Evolutionary conservation across 1,139 yeast species (phyloP).

Genomic region (Yamadazyma triangularis): DNA sequence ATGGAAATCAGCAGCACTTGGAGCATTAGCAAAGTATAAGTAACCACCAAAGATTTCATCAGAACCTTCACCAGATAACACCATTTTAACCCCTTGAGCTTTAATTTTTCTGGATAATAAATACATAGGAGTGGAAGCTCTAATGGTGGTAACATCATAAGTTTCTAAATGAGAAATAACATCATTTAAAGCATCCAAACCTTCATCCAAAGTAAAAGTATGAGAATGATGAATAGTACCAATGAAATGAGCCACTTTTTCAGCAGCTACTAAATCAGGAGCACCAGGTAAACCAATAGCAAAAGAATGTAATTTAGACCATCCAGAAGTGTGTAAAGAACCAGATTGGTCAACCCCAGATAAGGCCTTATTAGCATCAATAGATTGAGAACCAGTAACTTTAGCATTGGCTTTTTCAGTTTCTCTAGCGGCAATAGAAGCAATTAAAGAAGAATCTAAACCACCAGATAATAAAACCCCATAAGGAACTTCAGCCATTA

Average conservation of each 20-base stretch:
- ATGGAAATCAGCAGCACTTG: slow-evolving; percentile 88
- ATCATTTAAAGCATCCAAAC: slow-evolving; percentile 90
- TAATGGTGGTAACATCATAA: slow-evolving; percentile 95
- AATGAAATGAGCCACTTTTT: slow-evolving; percentile 90
- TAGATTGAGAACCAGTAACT: slow-evolving; percentile 38
- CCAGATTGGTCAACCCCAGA: slow-evolving; percentile 93
- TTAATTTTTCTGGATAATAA: slow-evolving; percentile 91
- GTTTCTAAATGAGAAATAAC: slow-evolving; percentile 96
- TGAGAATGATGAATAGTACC: slow-evolving; percentile 98
- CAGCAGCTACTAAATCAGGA: slow-evolving; percentile 95
- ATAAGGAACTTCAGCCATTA: slow-evolving; percentile 98
- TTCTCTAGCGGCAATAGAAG: slow-evolving; percentile 95
- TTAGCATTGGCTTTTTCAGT: slow-evolving; percentile 80
- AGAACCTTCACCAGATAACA: slow-evolving; percentile 96
- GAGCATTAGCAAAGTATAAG: slow-evolving; percentile 95
- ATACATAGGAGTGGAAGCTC: slow-evolving; percentile 99
- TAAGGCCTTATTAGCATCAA: slow-evolving; percentile 56
- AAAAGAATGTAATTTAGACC: slow-evolving; percentile 88
- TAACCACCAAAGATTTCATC: slow-evolving; percentile 99
- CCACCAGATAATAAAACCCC: slow-evolving; percentile 98
- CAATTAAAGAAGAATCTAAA: slow-evolving; percentile 91
- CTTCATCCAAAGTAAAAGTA: slow-evolving; percentile 93
- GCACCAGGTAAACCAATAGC: slow-evolving; percentile 98
- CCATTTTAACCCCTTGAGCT: slow-evolving; percentile 99
- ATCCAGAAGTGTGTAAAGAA: slow-evolving; percentile 71